Conservation (phyloP, 2,329 filamentous ascomycete genomes). For the Penicillium nordicum region DNA sequence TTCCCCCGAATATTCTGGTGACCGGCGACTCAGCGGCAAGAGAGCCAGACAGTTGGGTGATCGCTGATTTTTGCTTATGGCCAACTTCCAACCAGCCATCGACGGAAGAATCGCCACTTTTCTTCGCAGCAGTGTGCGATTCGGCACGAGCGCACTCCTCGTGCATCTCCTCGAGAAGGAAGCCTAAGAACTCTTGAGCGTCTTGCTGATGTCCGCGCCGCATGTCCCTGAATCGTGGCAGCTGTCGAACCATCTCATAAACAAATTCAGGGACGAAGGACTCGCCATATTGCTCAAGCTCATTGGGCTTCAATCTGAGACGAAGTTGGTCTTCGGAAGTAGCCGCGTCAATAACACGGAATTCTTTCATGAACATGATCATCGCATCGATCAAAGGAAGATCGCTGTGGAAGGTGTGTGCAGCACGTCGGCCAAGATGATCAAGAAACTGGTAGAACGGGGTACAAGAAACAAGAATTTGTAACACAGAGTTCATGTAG, state of each 20-base stretch:
- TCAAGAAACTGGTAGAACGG: slow-evolving; percentile 95
- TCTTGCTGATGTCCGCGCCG: slow-evolving; percentile 94
- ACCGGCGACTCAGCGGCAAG: slow-evolving; percentile 73
- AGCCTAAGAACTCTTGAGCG: slow-evolving; percentile 93
- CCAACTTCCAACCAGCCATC: slow-evolving; percentile 94
- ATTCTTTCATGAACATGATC: slow-evolving; percentile 96
- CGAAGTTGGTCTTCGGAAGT: slow-evolving; percentile 69
- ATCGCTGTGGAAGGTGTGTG: slow-evolving; percentile 90
- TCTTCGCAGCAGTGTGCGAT: slow-evolving; percentile 48
- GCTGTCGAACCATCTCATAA: slow-evolving; percentile 82
- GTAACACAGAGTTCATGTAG: slow-evolving; percentile 99
- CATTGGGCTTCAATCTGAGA: slow-evolving; percentile 70
- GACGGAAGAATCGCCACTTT: slow-evolving; percentile 41
- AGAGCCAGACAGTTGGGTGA: slow-evolving; percentile 80
- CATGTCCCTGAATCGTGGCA: slow-evolving; percentile 90
- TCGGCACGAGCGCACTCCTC: slow-evolving; percentile 85
- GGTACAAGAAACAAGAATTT: slow-evolving; percentile 88
- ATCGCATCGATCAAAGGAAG: slow-evolving; percentile 92
- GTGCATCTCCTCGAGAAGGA: slow-evolving; percentile 85
- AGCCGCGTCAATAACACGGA: slow-evolving; percentile 78
- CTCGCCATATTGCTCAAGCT: slow-evolving; percentile 86
- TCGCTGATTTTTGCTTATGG: slow-evolving; percentile 79
- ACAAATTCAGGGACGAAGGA: slow-evolving; percentile 91
- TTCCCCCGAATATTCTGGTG: slow-evolving; percentile 90
- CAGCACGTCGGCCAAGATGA: slow-evolving; percentile 75